These are phyloP conservation scores for Tolypocladium nubicola DNA, from an alignment of 2,329 filamentous ascomycete genomes.

Conservation along the genomic window DNA sequence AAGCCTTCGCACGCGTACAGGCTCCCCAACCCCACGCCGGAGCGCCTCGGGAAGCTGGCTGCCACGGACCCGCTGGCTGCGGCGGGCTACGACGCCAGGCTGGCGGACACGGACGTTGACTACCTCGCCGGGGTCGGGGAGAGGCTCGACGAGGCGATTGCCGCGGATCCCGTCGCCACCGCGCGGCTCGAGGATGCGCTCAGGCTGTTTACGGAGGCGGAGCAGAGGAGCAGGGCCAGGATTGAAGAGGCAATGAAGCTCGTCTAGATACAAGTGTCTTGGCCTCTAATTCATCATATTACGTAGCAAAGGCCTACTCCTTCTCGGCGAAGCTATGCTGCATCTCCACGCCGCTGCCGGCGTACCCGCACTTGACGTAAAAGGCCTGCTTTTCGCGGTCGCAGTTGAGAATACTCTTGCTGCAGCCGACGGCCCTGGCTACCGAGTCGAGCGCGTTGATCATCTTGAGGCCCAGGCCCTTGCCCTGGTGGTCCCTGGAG, in stretches of 20 bases:
- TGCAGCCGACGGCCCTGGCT: conserved; percentile 64
- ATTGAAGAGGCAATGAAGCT: conserved; percentile 16
- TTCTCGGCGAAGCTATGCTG: conserved; percentile 2
- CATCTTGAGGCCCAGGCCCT: conserved; percentile 66
- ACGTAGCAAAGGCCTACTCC: neutral
- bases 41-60: conserved; percentile 22
- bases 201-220: conserved; percentile 27
- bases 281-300: neutral
- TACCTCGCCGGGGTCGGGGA: conserved; percentile 34
- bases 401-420: conserved; percentile 74
- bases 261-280: neutral
- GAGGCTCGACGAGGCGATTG: conserved; percentile 30
- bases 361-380: conserved; percentile 37
- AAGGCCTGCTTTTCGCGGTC: conserved; percentile 70
- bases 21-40: conserved; percentile 18
- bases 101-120: conserved; percentile 28
- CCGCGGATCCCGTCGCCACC: conserved; percentile 23
- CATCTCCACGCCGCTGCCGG: conserved; percentile 9
- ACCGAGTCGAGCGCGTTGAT: conserved; percentile 69
- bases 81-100: conserved; percentile 25
- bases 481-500: conserved; percentile 67
- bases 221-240: conserved; percentile 25
- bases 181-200: conserved; percentile 27
- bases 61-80: conserved; percentile 27
- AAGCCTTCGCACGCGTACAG: conserved; percentile 30